Evolutionary conservation across 2,329 filamentous ascomycete species (phyloP), one percentile per base, ranked within the genome.

Genomic region (Trichophaea hybrida): DNA sequence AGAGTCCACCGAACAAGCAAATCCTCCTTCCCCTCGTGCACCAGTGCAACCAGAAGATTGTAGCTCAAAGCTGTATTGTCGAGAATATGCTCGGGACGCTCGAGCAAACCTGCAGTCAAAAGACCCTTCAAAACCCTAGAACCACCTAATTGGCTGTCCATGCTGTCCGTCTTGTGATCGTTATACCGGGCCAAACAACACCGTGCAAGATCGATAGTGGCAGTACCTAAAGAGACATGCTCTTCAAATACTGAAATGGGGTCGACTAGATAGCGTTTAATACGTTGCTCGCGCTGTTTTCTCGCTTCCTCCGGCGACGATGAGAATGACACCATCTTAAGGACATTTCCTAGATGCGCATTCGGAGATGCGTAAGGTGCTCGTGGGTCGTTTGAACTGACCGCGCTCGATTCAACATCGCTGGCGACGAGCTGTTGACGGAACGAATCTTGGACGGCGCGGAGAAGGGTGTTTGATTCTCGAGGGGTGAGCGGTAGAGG

Each of bases 361-460:
- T 61, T 61, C 15, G 59, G 58, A 7, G 60, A 55, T 10, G 58
- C 24, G 43, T 58, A 38, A 6, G 55, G 37, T 4, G 59, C 44
- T 24, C 13, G 15, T 12, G 48, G 48, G 31, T 50, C 48, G 31
- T 17, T 17, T 13, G 40, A 46, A 24, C 24, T 24, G 38, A 15
- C 44, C 15, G 44, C 44, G 15, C 12, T 8, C 8, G 44, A 49
- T 24, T 13, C 44, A n/a, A n/a, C 40, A 5, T 49, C 51, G n/a
- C 50, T 35, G 15, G 58, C 52, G 10, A 49, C 51, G 40, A 64
- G 62, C 13, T 58, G 55, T 13, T 44, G 46, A 12, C 62, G 61
- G 59, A 64, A 64, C 10, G 60, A 63, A 37, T 64, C 62, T 44
- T 64, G 62, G 13, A 64, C 54, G 2, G 62, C 52, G n/a, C 55